Evolutionary conservation across 2,329 filamentous ascomycete species (phyloP).

Genomic region (Claviceps sp.): DNA sequence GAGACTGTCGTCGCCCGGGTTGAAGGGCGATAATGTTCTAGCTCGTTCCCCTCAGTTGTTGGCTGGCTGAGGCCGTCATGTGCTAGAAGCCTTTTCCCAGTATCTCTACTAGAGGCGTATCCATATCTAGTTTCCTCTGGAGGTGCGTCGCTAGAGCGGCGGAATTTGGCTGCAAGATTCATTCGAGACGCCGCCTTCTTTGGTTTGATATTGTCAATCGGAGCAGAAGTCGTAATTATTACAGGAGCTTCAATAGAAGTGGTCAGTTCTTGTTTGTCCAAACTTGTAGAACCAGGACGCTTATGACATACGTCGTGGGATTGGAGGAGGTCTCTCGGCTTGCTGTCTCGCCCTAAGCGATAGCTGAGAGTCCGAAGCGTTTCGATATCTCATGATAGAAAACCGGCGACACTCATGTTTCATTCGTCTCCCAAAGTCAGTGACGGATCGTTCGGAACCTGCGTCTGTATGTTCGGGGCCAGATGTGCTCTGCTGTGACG

Average conservation of each 20-base stretch:
- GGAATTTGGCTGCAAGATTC: slow-evolving; percentile 37
- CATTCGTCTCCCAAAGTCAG: slow-evolving; percentile 22
- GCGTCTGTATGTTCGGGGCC: slow-evolving; percentile 19
- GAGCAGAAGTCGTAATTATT: slow-evolving; percentile 89
- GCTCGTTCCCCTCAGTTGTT: slow-evolving; percentile 41
- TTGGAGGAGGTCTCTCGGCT: slow-evolving; percentile 40
- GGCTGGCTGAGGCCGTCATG: slow-evolving; percentile 19
- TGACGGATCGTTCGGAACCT: not conserved
- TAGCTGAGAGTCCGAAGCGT: slow-evolving; percentile 86
- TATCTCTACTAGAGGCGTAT: not conserved
- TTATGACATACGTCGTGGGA: slow-evolving; percentile 40
- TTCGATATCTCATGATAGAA: slow-evolving; percentile 69
- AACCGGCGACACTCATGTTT: slow-evolving; percentile 43
- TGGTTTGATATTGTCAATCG: slow-evolving; percentile 43
- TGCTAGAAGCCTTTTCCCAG: not conserved
- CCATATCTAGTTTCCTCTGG: slow-evolving; percentile 13
- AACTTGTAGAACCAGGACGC: not conserved
- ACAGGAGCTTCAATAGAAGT: slow-evolving; percentile 36
- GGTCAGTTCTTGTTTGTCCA: not conserved
- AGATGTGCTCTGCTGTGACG: slow-evolving; percentile 12
- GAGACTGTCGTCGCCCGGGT: slow-evolving; percentile 15
- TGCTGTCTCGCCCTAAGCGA: slow-evolving; percentile 63
- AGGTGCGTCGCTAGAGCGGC: slow-evolving; percentile 36
- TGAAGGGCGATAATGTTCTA: slow-evolving; percentile 21
- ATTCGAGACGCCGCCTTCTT: slow-evolving; percentile 44